Evolutionary conservation across 331 rosid species (phyloP).

Genomic region (Saraca asoca): DNA sequence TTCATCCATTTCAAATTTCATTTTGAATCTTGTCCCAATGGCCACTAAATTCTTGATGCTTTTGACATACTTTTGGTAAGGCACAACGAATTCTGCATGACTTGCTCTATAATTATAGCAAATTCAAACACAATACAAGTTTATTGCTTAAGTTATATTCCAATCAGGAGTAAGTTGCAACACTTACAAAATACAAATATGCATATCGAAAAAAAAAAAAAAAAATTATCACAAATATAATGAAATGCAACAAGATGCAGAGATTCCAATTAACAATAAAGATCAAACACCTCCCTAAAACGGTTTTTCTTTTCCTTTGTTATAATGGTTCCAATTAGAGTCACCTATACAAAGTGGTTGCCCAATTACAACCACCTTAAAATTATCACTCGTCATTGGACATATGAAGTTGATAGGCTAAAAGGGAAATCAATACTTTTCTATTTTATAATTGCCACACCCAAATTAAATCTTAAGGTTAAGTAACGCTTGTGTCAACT

Average conservation of each 20-base stretch:
- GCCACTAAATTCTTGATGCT: constrained; percentile 68
- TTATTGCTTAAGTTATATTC: constrained; percentile 14
- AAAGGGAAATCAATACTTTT: neutral
- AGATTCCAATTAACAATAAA: too few species aligned
- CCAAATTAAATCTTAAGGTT: constrained; percentile 16
- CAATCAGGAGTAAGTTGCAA: constrained; percentile 11
- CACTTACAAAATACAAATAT: neutral
- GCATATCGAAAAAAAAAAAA: neutral
- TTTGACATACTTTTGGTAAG: constrained; percentile 71
- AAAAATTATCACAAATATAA: neutral
- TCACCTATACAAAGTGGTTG: too few species aligned
- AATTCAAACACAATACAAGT: constrained; percentile 20
- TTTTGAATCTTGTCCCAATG: constrained; percentile 82
- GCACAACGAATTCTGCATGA: constrained; percentile 87
- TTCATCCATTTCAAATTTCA: constrained; percentile 91
- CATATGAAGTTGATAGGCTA: constrained; percentile 9
- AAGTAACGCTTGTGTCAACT: neutral
- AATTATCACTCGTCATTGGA: too few species aligned
- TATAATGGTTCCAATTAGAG: too few species aligned
- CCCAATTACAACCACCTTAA: too few species aligned
- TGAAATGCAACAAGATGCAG: too few species aligned
- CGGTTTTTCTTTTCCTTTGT: too few species aligned
- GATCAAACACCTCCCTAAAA: too few species aligned
- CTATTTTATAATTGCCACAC: constrained; percentile 7
- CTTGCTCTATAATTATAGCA: constrained; percentile 65